Evolutionary conservation across 768 basidiomycete species (phyloP), one percentile per base, ranked within the genome.

Genomic region (Neoboletus subvelutipes): DNA sequence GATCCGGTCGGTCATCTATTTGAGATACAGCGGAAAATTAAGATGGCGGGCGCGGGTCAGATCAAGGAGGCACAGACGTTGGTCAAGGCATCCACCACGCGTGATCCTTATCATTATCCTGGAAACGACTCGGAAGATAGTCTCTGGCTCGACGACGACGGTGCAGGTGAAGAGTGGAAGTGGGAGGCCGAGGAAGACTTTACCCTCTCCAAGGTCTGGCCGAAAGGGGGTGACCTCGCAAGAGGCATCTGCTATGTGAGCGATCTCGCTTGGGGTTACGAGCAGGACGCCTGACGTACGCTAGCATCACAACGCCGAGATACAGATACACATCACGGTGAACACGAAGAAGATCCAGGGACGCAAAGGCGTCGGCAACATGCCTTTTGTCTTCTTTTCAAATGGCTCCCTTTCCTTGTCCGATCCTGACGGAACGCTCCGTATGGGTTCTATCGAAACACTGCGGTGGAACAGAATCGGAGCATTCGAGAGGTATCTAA

Each of bases 101-200:
- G 76, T 4, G 82, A 85, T 62, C 83, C 83, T 3, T 81, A 76
- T 58, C 73, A 71, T 18, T 72, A 72, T 48, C 69, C 71, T 36
- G 63, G 80, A 3, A 82, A 80, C 61, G 71, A 71, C 22, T 71
- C 72, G 13, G 71, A 69, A 45, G 73, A 69, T 5, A 70, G 70
- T 41, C 58, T 65, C 37, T 65, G 71, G 60, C 57, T 70, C 28
- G 65, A 69, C 2, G 66, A 66, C n/a, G 61, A 67, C 0, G 73
- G 73, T 1, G 75, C 73, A 37, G 74, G 78, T 0, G 77, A 77
- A 6, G 78, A 75, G 10, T 88, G 86, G 82, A 78, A 75, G 41
- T 90, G 87, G 88, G 80, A 83, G 50, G 80, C 83, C 3, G 88
- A 90, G 64, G 85, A 87, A 63, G 87, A 88, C 58, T 78, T 81